phyloP scores from a whole-genome alignment of 2,329 filamentous ascomycete genomes.

The Drechslerella stenobrocha region DNA sequence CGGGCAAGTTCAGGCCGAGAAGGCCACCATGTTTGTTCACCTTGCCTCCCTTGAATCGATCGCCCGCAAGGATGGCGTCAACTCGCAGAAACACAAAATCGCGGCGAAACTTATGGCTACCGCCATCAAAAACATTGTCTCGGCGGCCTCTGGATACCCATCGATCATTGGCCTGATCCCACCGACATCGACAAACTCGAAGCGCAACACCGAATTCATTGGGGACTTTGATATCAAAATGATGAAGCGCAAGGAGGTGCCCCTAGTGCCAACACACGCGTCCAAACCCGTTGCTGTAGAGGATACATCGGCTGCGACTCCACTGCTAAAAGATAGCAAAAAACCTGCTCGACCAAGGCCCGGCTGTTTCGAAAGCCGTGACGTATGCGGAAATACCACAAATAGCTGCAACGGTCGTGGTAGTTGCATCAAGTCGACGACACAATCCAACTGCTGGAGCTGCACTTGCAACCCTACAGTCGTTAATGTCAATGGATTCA shows the following conservation, averaged over 20 bases:
- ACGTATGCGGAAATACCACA: constrained; percentile 70
- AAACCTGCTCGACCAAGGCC: constrained; percentile 61
- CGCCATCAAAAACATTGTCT: constrained; percentile 21
- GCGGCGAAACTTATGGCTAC: constrained; percentile 34
- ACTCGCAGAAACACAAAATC: constrained; percentile 39
- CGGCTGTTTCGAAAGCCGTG: constrained; percentile 72
- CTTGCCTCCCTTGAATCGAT: constrained; percentile 45
- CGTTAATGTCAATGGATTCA: constrained; percentile 57
- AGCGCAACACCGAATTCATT: constrained; percentile 25
- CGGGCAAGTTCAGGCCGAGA: constrained; percentile 37
- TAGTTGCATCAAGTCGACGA: constrained; percentile 67
- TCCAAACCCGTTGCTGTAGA: constrained; percentile 45
- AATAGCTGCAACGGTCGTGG: constrained; percentile 83
- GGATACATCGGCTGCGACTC: constrained; percentile 55
- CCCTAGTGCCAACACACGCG: constrained; percentile 12
- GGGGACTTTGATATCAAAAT: constrained; percentile 34
- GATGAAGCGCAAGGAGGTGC: constrained; percentile 33
- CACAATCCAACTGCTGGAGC: constrained; percentile 67
- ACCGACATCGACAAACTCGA: constrained; percentile 22
- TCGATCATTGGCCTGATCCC: constrained; percentile 39
- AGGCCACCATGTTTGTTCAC: constrained; percentile 42
- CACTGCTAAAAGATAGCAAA: constrained; percentile 53
- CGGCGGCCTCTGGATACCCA: constrained; percentile 24
- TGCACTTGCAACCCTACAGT: constrained; percentile 73
- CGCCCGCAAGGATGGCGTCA: constrained; percentile 35